Conservation (phyloP, 2,329 filamentous ascomycete genomes). For the Eutypella sp. region DNA sequence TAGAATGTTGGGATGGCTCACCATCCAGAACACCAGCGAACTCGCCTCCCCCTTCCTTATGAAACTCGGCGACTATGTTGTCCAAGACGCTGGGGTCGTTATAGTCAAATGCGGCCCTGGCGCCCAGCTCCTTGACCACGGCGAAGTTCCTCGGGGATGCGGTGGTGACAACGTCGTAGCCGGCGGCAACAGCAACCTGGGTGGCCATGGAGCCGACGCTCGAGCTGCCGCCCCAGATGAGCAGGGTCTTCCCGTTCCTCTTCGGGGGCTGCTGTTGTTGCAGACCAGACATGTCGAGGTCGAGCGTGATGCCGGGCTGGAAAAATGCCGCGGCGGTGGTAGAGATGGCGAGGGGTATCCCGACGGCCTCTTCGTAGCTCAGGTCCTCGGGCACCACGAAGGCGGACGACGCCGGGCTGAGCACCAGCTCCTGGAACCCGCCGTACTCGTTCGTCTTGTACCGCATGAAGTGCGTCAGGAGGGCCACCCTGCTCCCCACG, state of each 20-base stretch:
- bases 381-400: constrained; percentile 9
- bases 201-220: constrained; percentile 34
- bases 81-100: constrained; percentile 18
- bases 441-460: constrained; percentile 6
- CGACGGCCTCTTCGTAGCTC: constrained; percentile 7
- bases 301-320: constrained; percentile 1
- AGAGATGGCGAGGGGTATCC: constrained; percentile 11
- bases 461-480: constrained; percentile 1
- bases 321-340: constrained; percentile 12
- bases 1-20: not conserved
- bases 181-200: constrained; percentile 33
- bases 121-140: constrained; percentile 30
- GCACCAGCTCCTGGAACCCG: constrained; percentile 10
- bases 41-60: not conserved
- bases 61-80: constrained; percentile 15
- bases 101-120: constrained; percentile 32
- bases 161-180: constrained; percentile 33
- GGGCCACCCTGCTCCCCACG: constrained; percentile 20
- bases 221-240: constrained; percentile 43
- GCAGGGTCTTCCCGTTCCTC: constrained; percentile 15
- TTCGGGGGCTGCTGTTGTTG: not conserved
- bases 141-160: constrained; percentile 30
- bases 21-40: not conserved
- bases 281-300: not conserved
- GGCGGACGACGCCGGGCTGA: not conserved